Evolutionary conservation across 495 filamentous ascomycete species (phyloP).

Genomic region (Aspergillus indologenus): DNA sequence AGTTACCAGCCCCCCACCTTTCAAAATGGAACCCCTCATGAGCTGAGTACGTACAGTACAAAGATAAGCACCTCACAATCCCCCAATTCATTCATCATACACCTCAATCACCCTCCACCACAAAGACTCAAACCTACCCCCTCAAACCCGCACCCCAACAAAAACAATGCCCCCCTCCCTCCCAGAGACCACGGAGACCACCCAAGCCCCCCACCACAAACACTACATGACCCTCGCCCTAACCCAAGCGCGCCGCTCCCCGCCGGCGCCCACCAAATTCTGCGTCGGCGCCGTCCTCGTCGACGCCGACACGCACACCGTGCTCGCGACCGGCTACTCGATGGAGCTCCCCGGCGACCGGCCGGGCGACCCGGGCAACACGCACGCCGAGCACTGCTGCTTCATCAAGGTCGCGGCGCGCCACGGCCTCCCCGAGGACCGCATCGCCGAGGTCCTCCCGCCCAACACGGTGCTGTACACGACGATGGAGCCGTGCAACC

Average conservation of each 20-base stretch:
- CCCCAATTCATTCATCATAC: too few relatives aligned
- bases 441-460: slow-evolving; percentile 37
- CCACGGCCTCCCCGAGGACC: slow-evolving; percentile 37
- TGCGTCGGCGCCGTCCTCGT: slow-evolving; percentile 34
- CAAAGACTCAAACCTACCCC: too few relatives aligned
- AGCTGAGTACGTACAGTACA: too few relatives aligned
- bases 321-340: slow-evolving; percentile 31
- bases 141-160: neutral
- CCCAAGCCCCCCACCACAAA: slow-evolving; percentile 36
- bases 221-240: slow-evolving; percentile 30
- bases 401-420: slow-evolving; percentile 45
- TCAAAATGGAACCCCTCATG: too few relatives aligned
- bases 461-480: slow-evolving; percentile 35
- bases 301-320: slow-evolving; percentile 19
- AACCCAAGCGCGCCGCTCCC: slow-evolving; percentile 24
- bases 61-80: too few relatives aligned
- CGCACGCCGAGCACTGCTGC: slow-evolving; percentile 47
- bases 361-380: slow-evolving; percentile 37
- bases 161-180: neutral
- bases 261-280: slow-evolving; percentile 28
- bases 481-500: slow-evolving; percentile 37
- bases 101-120: too few relatives aligned
- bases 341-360: slow-evolving; percentile 30
- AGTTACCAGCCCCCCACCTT: too few relatives aligned
- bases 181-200: too few relatives aligned